phyloP scores from a whole-genome alignment of 169 alveolate species.

The Plasmodium adleri region DNA sequence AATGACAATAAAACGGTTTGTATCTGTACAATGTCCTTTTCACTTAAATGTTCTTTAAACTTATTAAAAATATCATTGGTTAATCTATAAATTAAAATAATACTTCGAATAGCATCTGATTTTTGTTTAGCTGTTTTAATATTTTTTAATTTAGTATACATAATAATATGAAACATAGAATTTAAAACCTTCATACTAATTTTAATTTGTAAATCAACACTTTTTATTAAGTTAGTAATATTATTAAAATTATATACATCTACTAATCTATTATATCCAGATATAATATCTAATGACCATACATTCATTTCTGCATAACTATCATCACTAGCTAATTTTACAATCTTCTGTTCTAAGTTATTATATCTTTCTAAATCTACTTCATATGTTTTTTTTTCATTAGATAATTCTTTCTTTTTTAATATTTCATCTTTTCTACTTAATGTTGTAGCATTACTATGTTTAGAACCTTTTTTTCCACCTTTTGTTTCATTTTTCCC shows the following conservation, averaged over 20 bases:
- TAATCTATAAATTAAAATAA: constrained; percentile 54
- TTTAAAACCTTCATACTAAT: constrained; percentile 54
- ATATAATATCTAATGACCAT: constrained; percentile 74
- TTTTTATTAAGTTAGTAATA: constrained; percentile 62
- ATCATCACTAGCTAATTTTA: constrained; percentile 60
- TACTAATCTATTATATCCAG: constrained; percentile 76
- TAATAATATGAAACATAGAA: constrained; percentile 55
- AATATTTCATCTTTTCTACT: constrained; percentile 72
- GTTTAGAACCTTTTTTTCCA: constrained; percentile 18
- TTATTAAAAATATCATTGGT: constrained; percentile 72
- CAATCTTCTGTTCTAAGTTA: constrained; percentile 36
- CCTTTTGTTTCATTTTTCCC: constrained; percentile 17
- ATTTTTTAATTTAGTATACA: constrained; percentile 73
- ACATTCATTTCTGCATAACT: constrained; percentile 66
- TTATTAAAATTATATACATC: constrained; percentile 75
- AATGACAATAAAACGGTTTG: constrained; percentile 72
- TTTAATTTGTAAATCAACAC: constrained; percentile 49
- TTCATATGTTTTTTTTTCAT: constrained; percentile 64
- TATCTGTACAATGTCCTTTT: constrained; percentile 71
- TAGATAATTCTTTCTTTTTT: constrained; percentile 63
- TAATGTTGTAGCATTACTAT: constrained; percentile 9
- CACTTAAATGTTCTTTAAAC: constrained; percentile 51
- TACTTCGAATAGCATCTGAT: constrained; percentile 69
- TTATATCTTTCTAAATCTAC: constrained; percentile 71
- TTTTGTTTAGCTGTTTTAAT: constrained; percentile 52